Base-by-base conservation (phyloP, 2,329 filamentous ascomycete species). In the Botrytis elliptica region DNA sequence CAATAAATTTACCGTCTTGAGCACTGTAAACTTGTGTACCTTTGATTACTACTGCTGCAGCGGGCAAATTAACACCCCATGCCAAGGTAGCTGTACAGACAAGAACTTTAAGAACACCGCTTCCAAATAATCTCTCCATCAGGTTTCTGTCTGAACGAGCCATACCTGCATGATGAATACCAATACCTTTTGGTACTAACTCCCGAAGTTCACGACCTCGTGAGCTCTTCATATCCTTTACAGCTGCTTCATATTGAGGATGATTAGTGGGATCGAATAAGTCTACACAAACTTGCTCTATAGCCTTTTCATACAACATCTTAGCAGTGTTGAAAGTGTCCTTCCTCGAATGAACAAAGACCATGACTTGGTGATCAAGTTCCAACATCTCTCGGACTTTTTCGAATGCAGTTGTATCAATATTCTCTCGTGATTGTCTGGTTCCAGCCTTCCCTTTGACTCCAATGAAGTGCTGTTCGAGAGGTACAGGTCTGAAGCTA, bases 21-120 rank as follows among this genome's bases (percentile, higher is more conserved):
- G 96, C 92, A 81, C 95, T 98, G 84, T 99, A 99, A 0, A 99
- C 89, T 80, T 75, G 74, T 44, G 74, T 75, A 2, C 74, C 74
- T 63, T 99, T 99, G 87, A 99, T 99, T 71, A 99, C 89, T 69
- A 99, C 96, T 0, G 96, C 97, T 0, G 96, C 96, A 49, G 96
- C 96, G 0, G 96, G 96, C 83, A 99, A 89, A 83, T 99, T 99
- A 81, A 99, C 95, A 90, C 96, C 96, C 96, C 96, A 99, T 0
- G 96, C 96, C 40, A 99, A 87, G 1, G 96, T 99, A 18, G 96
- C 96, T 3, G 96, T 99, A 89, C 97, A 99, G 86, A 95, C 98
- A 36, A 99, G 91, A 0, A 99, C 95, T 82, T 96, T 97, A 78
- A 98, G 88, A n/a, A 98, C 91, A 40, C 96, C 97, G 77, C 97